phyloP scores from a whole-genome alignment of 73 alveolate genomes.

The Tetrahymena malaccensis region DNA sequence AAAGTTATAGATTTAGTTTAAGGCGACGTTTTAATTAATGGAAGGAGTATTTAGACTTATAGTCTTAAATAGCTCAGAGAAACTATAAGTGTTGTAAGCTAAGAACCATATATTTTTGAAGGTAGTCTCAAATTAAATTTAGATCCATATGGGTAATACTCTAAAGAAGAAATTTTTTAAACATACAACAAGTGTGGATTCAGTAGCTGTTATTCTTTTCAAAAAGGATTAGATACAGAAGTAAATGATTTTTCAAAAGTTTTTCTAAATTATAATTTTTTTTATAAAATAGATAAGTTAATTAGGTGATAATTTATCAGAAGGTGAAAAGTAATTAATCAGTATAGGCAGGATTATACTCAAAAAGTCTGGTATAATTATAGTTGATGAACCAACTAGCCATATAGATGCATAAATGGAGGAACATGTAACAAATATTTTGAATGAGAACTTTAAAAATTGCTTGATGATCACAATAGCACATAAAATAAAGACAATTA shows the following conservation, averaged over 20 bases:
- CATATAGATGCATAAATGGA: constrained; percentile 51
- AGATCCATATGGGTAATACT: constrained; percentile 60
- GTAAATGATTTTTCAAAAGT: background rate
- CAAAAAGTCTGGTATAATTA: constrained; percentile 38
- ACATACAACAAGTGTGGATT: background rate
- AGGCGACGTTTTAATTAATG: constrained; percentile 73
- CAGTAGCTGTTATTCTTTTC: background rate
- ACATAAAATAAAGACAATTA: constrained; percentile 45
- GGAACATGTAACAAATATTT: constrained; percentile 45
- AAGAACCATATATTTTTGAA: constrained; percentile 69
- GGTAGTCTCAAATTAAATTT: constrained; percentile 74
- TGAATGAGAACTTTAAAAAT: constrained; percentile 31
- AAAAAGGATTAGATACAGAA: background rate
- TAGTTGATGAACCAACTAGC: constrained; percentile 66
- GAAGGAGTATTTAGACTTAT: constrained; percentile 54
- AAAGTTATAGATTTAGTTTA: constrained; percentile 60
- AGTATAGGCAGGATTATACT: constrained; percentile 42
- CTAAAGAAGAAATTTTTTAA: background rate
- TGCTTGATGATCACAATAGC: constrained; percentile 49
- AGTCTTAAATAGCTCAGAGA: constrained; percentile 60
- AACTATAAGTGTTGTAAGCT: constrained; percentile 67
- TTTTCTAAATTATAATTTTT: background rate
- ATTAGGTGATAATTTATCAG: constrained; percentile 13
- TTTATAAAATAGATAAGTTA: background rate
- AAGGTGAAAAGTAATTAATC: constrained; percentile 55